Conservation (phyloP, 345 rosid genomes). For the Murraya paniculata region DNA sequence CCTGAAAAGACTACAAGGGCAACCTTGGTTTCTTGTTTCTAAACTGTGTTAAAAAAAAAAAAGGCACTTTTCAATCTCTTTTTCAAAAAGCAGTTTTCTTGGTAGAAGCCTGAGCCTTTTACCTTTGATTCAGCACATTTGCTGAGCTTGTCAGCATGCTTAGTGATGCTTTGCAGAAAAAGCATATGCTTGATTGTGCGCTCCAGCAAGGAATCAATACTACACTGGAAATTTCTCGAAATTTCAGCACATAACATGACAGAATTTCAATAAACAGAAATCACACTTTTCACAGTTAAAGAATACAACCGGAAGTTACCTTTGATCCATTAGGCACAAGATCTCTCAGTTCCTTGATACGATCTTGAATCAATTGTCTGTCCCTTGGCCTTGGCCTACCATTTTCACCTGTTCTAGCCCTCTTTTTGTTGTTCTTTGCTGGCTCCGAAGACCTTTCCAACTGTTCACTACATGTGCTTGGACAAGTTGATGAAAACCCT, state of each 20-base stretch:
- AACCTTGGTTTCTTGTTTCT: background rate
- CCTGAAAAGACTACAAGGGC: background rate
- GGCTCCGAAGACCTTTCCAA: constrained; percentile 60
- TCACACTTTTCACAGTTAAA: background rate
- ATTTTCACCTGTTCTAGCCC: constrained; percentile 85
- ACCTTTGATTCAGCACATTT: constrained; percentile 73
- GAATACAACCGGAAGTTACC: constrained; percentile 45
- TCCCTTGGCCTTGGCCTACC: constrained; percentile 95
- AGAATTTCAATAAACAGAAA: constrained; percentile 8
- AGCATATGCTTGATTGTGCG: constrained; percentile 93
- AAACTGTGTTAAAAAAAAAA: background rate
- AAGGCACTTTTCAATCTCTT: background rate
- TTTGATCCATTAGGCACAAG: constrained; percentile 94
- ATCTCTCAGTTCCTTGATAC: constrained; percentile 92
- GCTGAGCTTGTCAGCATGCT: constrained; percentile 85
- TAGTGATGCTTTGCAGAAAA: constrained; percentile 74
- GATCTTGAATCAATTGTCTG: constrained; percentile 95
- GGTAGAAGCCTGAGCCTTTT: constrained; percentile 6
- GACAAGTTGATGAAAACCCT: constrained; percentile 71
- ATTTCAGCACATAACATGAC: constrained; percentile 24
- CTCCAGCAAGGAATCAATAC: constrained; percentile 95
- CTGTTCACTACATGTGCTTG: constrained; percentile 62
- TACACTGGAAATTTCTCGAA: constrained; percentile 62
- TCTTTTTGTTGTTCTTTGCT: constrained; percentile 63
- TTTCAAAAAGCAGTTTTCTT: background rate